Conservation (phyloP, 805 yeast species). For the Wickerhamomyces ciferrii region DNA sequence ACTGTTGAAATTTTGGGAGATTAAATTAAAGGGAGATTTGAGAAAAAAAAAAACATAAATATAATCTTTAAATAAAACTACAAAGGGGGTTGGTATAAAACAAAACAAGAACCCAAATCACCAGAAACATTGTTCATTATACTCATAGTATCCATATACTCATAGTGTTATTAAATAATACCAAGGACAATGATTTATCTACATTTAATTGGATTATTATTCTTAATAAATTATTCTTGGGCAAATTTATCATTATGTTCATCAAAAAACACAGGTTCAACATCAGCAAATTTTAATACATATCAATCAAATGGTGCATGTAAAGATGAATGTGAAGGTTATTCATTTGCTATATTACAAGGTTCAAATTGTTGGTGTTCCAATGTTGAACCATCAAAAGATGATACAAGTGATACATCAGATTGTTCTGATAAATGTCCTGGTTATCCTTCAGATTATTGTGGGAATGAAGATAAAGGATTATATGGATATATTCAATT, state of each 20-base stretch:
- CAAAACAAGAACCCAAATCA: too few relatives aligned
- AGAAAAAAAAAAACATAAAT: neutral
- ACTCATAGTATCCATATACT: too few relatives aligned
- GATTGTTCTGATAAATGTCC: constrained; percentile 35
- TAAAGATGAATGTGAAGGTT: constrained; percentile 38
- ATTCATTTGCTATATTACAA: constrained; percentile 48
- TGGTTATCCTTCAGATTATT: constrained; percentile 36
- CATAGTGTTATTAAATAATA: too few relatives aligned
- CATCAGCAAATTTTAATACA: constrained; percentile 11
- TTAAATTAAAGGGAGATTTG: too few relatives aligned
- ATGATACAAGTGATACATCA: constrained; percentile 25
- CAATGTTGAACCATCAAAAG: constrained; percentile 36
- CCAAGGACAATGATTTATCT: neutral
- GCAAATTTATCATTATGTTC: constrained; percentile 26
- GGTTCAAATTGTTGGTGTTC: constrained; percentile 60
- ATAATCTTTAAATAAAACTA: too few relatives aligned
- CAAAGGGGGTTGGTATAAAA: too few relatives aligned
- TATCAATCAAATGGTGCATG: constrained; percentile 50
- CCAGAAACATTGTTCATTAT: too few relatives aligned
- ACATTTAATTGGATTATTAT: neutral
- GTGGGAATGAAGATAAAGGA: constrained; percentile 37
- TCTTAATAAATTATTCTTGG: neutral
- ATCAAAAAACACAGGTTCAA: constrained; percentile 32
- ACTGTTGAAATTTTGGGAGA: neutral
- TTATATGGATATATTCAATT: constrained; percentile 50